Evolutionary conservation across 306 rosid species (phyloP), one percentile per base, ranked within the genome.

Genomic region (Ceratonia siliqua): DNA sequence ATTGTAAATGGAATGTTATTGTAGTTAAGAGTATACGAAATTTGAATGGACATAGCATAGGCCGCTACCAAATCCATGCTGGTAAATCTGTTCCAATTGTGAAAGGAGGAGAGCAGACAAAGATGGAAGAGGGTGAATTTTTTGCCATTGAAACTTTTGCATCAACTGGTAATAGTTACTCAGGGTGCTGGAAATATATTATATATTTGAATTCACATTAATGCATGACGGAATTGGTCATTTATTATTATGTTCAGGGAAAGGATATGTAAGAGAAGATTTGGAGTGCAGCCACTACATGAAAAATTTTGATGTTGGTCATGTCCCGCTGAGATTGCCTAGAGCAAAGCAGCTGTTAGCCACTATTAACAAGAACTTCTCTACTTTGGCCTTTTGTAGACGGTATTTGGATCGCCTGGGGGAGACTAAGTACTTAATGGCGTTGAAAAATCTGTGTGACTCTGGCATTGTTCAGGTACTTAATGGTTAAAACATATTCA

Each of bases 61-160:
- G 97, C 53, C 92, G 86, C 82, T 94, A 94, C 84, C 98, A 94
- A 79, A 94, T 94, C 72, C 98, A 94, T 85, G 97, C 96, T 27
- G 98, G 90, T 59, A 91, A 91, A 72, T 94, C 94, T 12, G 96
- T 94, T 79, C 97, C 98, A 17, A 91, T 90, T 65, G 98, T 94
- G 84, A 94, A 90, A 86, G 98, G 97, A 39, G 98, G 98, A 78
- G 98, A 94, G 87, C 97, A 94, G 84, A 94, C 97, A 20, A 94
- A 94, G 72, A 94, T 94, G 98, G 98, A 94, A 85, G 98, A 94
- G 94, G 98, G 98, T 30, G 98, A 94, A 87, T 90, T 91, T 79
- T 94, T 84, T 32, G 98, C 98, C 11, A 94, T 94, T 42, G 98
- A 94, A 86, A 94, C 98, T 32, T 94, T 94, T 68, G 98, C 70